phyloP scores from a whole-genome alignment of 345 rosid species.

The Noccaea caerulescens region DNA sequence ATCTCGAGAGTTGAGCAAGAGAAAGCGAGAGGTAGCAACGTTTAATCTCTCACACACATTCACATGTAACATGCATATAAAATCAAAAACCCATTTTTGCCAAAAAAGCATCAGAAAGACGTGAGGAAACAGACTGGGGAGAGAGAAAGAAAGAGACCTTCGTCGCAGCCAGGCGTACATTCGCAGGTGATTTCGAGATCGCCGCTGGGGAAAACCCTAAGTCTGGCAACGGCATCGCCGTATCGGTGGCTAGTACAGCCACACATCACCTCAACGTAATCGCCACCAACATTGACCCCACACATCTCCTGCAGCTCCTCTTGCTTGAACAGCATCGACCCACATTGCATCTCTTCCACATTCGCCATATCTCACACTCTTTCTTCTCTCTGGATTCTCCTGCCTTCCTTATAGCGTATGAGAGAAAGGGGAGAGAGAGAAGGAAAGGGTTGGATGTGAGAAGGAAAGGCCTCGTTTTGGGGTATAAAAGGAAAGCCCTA shows the following conservation, averaged over 20 bases:
- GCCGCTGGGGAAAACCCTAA: conserved; percentile 96
- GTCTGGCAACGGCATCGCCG: conserved; percentile 98
- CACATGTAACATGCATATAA: conserved; percentile 46
- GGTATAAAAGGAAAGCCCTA: conserved; percentile 53
- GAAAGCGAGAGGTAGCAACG: conserved; percentile 56
- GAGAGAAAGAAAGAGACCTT: conserved; percentile 62
- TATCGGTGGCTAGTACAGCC: conserved; percentile 98
- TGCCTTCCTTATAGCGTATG: conserved; percentile 29
- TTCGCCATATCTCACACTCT: conserved; percentile 53
- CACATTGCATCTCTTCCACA: conserved; percentile 57
- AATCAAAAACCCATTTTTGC: conserved; percentile 49
- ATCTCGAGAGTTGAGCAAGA: conserved; percentile 15
- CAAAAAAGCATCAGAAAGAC: conserved; percentile 24
- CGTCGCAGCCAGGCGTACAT: conserved; percentile 98
- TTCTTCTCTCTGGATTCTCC: conserved; percentile 23
- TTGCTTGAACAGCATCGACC: conserved; percentile 65
- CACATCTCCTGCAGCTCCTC: conserved; percentile 90
- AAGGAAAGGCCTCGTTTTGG: conserved; percentile 45
- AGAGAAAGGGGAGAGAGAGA: conserved; percentile 23
- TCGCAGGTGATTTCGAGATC: conserved; percentile 95
- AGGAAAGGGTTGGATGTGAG: conserved; percentile 36
- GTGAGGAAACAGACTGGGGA: background rate
- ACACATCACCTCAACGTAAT: conserved; percentile 90
- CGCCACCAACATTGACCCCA: conserved; percentile 70
- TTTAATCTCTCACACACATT: conserved; percentile 42